Conservation (phyloP, 768 basidiomycete species). For the Rhodotorula taiwanensis region DNA sequence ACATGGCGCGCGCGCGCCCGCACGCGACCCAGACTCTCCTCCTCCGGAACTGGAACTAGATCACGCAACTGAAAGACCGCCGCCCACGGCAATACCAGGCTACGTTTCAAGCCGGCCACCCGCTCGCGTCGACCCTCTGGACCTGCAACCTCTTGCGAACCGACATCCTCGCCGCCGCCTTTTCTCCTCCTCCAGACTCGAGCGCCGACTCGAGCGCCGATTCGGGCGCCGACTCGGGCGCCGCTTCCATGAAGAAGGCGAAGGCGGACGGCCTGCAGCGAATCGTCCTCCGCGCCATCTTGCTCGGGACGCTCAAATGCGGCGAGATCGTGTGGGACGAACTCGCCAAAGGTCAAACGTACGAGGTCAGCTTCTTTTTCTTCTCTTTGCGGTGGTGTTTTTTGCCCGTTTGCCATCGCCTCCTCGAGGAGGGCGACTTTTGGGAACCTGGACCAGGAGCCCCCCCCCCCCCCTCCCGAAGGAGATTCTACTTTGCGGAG, state of each 20-base stretch:
- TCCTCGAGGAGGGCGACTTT: background rate
- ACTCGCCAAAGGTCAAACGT: conserved; percentile 15
- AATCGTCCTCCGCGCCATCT: conserved; percentile 20
- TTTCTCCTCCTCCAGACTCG: background rate
- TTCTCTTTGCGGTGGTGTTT: background rate
- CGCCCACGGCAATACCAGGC: background rate
- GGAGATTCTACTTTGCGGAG: background rate
- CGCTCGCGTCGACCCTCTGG: conserved; percentile 32
- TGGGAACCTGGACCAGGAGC: background rate
- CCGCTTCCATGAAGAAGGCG: background rate
- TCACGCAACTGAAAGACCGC: no score
- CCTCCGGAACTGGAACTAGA: no score
- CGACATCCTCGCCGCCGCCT: background rate
- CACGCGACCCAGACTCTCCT: no score
- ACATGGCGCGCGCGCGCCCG: no score
- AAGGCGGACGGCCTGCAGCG: background rate
- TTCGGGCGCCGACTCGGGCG: background rate
- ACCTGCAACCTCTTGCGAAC: conserved; percentile 30
- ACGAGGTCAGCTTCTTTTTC: conserved; percentile 17
- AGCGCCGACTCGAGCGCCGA: background rate
- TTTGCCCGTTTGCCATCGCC: background rate
- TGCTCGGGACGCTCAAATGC: conserved; percentile 24
- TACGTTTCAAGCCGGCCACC: conserved; percentile 27
- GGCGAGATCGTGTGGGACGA: conserved; percentile 32
- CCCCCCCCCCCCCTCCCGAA: no score